These are phyloP conservation scores for Stachybotrys elegans DNA, from an alignment of 2,329 filamentous ascomycete genomes.

Conservation along the genomic window DNA sequence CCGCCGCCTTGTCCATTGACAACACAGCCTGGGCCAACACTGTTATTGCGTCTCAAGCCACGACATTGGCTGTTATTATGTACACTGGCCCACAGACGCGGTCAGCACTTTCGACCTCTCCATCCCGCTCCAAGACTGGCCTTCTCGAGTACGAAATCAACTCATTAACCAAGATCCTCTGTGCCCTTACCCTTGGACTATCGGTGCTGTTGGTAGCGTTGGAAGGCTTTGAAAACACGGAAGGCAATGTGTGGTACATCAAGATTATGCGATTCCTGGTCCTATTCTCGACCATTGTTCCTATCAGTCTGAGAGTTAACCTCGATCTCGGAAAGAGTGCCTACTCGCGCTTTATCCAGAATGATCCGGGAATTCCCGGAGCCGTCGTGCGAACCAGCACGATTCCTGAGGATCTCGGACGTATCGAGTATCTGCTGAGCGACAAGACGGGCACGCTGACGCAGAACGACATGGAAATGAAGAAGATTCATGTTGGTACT, in stretches of 20 bases:
- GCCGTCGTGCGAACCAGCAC: conserved; percentile 95
- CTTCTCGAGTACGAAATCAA: conserved; percentile 96
- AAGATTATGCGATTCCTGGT: conserved; percentile 98
- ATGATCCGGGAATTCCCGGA: conserved; percentile 81
- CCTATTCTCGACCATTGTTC: conserved; percentile 97
- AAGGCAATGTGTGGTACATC: conserved; percentile 78
- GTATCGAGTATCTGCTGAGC: conserved; percentile 92
- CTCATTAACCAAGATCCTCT: conserved; percentile 92
- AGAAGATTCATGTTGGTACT: conserved; percentile 96
- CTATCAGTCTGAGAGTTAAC: conserved; percentile 93
- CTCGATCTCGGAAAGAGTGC: conserved; percentile 95
- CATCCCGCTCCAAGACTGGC: conserved; percentile 89
- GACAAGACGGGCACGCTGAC: conserved; percentile 99
- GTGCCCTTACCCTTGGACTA: conserved; percentile 77
- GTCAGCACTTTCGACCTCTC: conserved; percentile 86
- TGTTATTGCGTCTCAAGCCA: conserved; percentile 87
- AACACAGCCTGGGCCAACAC: conserved; percentile 99
- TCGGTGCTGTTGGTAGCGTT: conserved; percentile 86
- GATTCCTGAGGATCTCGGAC: conserved; percentile 90
- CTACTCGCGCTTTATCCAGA: conserved; percentile 93
- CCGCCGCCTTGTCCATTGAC: conserved; percentile 80
- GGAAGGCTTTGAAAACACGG: conserved; percentile 68
- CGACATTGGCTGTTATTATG: conserved; percentile 81
- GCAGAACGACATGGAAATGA: conserved; percentile 98
- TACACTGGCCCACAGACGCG: conserved; percentile 95